Evolutionary conservation across 2,329 filamentous ascomycete genomes (phyloP).

Genomic region (Talaromyces sp.): DNA sequence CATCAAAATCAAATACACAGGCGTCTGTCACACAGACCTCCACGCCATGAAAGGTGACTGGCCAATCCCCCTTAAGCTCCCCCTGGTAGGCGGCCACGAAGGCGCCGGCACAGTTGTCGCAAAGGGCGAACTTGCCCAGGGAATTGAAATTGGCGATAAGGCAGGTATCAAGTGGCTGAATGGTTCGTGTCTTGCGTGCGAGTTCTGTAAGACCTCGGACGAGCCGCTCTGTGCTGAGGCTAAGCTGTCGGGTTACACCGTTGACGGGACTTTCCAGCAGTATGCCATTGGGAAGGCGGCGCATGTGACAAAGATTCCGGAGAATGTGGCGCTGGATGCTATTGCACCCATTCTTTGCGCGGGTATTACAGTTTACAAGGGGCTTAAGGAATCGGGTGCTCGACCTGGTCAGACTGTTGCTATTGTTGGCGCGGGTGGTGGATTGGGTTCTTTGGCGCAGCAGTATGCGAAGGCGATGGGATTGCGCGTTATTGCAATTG

Average conservation of each 20-base stretch:
- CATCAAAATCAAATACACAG: constrained; percentile 86
- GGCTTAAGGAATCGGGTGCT: constrained; percentile 77
- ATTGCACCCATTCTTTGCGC: constrained; percentile 81
- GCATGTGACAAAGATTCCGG: constrained; percentile 80
- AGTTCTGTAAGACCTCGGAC: constrained; percentile 78
- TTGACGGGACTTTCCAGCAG: constrained; percentile 92
- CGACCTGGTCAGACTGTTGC: constrained; percentile 76
- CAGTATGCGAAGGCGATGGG: constrained; percentile 95
- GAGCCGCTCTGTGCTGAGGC: constrained; percentile 81
- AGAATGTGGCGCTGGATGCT: constrained; percentile 72
- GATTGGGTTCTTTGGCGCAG: constrained; percentile 75
- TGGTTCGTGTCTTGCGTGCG: constrained; percentile 79
- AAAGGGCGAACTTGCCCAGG: constrained; percentile 73
- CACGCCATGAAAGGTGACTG: constrained; percentile 86
- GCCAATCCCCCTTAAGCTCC: constrained; percentile 80
- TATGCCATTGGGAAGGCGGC: constrained; percentile 86
- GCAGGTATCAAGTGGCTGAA: constrained; percentile 94
- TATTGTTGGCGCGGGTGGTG: constrained; percentile 84
- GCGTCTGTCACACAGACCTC: constrained; percentile 87
- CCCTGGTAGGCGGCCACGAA: constrained; percentile 79
- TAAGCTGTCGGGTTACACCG: constrained; percentile 83
- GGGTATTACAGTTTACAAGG: constrained; percentile 88
- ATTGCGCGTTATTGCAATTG: constrained; percentile 76
- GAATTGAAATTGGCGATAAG: constrained; percentile 79
- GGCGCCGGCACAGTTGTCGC: constrained; percentile 83